Evolutionary conservation across 495 filamentous ascomycete genomes (phyloP).

Genomic region (Hypoxylon rickii): DNA sequence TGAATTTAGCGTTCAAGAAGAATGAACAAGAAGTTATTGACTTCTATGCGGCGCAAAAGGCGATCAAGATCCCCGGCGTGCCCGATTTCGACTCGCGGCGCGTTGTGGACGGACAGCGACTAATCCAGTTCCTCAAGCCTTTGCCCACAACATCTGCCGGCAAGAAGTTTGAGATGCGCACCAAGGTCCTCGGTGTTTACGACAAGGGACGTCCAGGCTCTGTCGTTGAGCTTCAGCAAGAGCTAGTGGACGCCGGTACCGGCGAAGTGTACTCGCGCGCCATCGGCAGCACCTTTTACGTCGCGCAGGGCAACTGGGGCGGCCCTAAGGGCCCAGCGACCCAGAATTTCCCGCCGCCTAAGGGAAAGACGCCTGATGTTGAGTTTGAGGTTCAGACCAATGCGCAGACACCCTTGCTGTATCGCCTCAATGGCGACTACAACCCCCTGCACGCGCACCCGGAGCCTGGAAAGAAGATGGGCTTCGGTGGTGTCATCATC

Average conservation of each 20-base stretch:
- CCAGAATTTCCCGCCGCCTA: conserved; percentile 73
- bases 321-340: conserved; percentile 86
- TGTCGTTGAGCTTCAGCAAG: conserved; percentile 79
- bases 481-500: conserved; percentile 86
- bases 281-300: conserved; percentile 73
- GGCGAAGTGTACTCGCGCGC: conserved; percentile 75
- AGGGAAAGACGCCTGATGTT: conserved; percentile 73
- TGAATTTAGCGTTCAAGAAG: conserved; percentile 72
- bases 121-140: conserved; percentile 75
- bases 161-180: conserved; percentile 73
- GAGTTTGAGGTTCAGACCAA: conserved; percentile 70
- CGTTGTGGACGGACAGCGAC: conserved; percentile 85
- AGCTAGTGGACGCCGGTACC: conserved; percentile 69
- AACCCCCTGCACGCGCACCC: conserved; percentile 88
- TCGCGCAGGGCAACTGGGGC: conserved; percentile 86
- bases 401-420: conserved; percentile 71
- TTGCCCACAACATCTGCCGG: conserved; percentile 75
- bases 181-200: conserved; percentile 83
- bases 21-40: conserved; percentile 78
- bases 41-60: conserved; percentile 72
- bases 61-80: conserved; percentile 70
- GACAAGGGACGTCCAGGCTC: conserved; percentile 87
- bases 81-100: conserved; percentile 75
- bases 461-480: conserved; percentile 83
- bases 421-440: conserved; percentile 87